Evolutionary conservation across 2,329 filamentous ascomycete species (phyloP).

Genomic region (Mariannaea elegans): DNA sequence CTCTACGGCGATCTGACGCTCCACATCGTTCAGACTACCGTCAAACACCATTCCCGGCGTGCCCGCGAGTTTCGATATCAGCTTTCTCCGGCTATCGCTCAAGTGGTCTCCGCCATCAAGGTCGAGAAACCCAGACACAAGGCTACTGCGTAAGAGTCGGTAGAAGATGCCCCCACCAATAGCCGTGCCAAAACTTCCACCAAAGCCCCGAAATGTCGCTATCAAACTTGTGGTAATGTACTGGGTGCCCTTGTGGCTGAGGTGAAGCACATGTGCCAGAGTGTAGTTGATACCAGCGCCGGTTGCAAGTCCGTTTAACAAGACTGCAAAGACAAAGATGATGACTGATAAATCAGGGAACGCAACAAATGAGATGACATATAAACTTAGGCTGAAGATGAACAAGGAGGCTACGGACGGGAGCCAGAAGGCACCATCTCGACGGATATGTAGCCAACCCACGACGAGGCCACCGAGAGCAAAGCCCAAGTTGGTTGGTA

Average conservation of each 20-base stretch:
- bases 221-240: conserved; percentile 80
- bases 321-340: conserved; percentile 68
- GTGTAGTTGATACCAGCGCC: conserved; percentile 83
- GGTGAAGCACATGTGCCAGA: conserved; percentile 79
- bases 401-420: conserved; percentile 67
- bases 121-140: conserved; percentile 65
- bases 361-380: conserved; percentile 63
- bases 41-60: conserved; percentile 60
- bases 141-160: conserved; percentile 63
- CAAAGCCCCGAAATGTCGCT: conserved; percentile 83
- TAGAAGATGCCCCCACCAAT: conserved; percentile 81
- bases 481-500: conserved; percentile 85
- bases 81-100: conserved; percentile 44
- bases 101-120: conserved; percentile 52
- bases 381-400: conserved; percentile 69
- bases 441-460: conserved; percentile 79
- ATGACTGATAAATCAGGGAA: conserved; percentile 59
- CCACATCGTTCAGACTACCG: conserved; percentile 50
- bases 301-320: conserved; percentile 76
- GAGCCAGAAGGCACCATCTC: conserved; percentile 76
- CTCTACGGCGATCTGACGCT: conserved; percentile 55
- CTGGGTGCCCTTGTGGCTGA: conserved; percentile 72
- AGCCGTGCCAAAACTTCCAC: conserved; percentile 81
- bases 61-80: conserved; percentile 60
- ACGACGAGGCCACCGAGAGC: conserved; percentile 76